Evolutionary conservation across 345 rosid species (phyloP).

Genomic region (Eucalyptus pauciflora): DNA sequence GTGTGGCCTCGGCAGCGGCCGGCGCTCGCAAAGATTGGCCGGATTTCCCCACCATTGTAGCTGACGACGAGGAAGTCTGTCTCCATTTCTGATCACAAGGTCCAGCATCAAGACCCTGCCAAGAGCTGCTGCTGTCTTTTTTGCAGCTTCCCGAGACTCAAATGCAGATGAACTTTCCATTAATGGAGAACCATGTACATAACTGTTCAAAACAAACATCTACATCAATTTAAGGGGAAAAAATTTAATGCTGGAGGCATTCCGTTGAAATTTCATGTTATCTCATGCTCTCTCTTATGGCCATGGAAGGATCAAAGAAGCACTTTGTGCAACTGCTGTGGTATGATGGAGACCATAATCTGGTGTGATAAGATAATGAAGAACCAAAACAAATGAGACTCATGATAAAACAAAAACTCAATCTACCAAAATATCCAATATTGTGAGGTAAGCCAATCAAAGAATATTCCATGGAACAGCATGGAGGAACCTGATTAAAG

Average conservation of each 20-base stretch:
- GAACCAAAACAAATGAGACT: not conserved
- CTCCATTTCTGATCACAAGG: too few relatives aligned
- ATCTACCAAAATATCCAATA: not conserved
- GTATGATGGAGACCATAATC: not conserved
- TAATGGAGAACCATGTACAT: not conserved
- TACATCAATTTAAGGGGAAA: not conserved
- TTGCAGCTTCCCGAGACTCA: too few relatives aligned
- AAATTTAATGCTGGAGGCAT: not conserved
- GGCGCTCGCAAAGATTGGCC: too few relatives aligned
- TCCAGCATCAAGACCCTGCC: too few relatives aligned
- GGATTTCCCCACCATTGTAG: too few relatives aligned
- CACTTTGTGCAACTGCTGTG: not conserved
- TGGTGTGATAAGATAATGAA: not conserved
- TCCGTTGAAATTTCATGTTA: not conserved
- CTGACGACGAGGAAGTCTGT: too few relatives aligned
- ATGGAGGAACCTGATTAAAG: not conserved
- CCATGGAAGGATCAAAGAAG: not conserved
- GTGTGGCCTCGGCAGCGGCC: too few relatives aligned
- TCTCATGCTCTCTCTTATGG: not conserved
- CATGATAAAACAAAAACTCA: not conserved
- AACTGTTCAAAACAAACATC: conserved; percentile 32
- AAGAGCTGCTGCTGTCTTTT: too few relatives aligned
- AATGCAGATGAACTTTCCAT: too few relatives aligned
- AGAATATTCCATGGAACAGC: not conserved
- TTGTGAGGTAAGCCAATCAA: not conserved